Evolutionary conservation across 2,329 filamentous ascomycete species (phyloP).

Genomic region (Hymenoscyphus fructigenus): DNA sequence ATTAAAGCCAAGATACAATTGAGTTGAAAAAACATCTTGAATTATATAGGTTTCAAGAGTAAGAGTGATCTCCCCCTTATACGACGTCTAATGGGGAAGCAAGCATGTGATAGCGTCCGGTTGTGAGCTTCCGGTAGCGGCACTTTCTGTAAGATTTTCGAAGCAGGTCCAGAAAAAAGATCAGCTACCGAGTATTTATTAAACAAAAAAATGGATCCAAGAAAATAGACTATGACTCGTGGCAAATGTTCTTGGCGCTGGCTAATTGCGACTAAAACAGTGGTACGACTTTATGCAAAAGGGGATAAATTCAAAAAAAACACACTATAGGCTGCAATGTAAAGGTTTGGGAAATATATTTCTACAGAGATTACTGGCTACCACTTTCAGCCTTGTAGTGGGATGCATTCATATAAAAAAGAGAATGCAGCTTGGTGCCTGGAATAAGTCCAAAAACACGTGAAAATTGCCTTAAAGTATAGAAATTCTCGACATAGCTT

Average conservation of each 20-base stretch:
- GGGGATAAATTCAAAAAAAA: background rate
- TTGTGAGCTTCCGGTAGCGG: background rate
- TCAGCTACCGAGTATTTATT: background rate
- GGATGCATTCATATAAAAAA: constrained; percentile 1
- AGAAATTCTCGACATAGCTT: no score
- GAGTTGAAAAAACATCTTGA: constrained; percentile 5
- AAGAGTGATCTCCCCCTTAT: background rate
- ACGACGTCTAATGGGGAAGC: background rate
- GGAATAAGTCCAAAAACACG: no score
- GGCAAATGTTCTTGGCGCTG: constrained; percentile 11
- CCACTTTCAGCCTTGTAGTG: background rate
- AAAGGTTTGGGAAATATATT: background rate
- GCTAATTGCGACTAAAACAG: constrained; percentile 7
- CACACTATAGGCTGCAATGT: constrained; percentile 8
- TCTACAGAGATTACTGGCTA: background rate
- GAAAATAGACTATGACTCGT: constrained; percentile 1
- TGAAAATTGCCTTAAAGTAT: no score
- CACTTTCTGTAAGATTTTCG: background rate
- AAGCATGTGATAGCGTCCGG: no score
- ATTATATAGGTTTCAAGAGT: background rate
- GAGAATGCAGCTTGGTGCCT: no score
- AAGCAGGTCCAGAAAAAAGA: background rate
- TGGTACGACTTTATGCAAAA: constrained; percentile 12
- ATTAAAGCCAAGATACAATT: constrained; percentile 3
- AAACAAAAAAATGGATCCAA: background rate